Conservation (phyloP, 225 moss, liverwort and hornwort species). For the Sphagnum tenellum region DNA sequence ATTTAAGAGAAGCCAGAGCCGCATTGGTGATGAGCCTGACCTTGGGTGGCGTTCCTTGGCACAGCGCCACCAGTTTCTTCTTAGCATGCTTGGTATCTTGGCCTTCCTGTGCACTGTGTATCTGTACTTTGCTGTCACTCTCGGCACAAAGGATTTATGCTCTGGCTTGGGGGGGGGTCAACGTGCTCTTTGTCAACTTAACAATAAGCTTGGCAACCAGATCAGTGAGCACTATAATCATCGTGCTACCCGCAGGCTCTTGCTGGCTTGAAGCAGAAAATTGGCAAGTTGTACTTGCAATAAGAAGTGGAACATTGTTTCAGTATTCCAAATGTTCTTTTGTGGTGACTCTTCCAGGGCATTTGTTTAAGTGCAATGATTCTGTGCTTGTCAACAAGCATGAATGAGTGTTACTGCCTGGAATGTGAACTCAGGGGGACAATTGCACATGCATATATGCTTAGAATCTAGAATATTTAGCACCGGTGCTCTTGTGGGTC, state of each 20-base stretch:
- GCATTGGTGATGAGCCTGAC: conserved; percentile 11
- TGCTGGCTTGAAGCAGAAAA: conserved; percentile 21
- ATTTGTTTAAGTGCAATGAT: too few relatives aligned
- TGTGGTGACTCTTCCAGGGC: too few relatives aligned
- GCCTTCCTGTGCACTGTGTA: conserved; percentile 51
- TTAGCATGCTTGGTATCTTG: conserved; percentile 42
- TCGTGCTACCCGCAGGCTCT: conserved; percentile 31
- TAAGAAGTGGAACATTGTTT: too few relatives aligned
- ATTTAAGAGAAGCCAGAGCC: background rate
- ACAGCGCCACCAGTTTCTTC: conserved; percentile 55
- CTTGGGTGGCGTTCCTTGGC: conserved; percentile 44
- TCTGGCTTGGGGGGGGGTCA: conserved; percentile 48
- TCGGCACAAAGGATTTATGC: conserved; percentile 35
- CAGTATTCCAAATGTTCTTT: too few relatives aligned
- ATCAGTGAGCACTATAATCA: conserved; percentile 20
- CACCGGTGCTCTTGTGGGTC: too few relatives aligned
- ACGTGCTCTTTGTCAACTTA: conserved; percentile 34
- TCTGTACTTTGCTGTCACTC: conserved; percentile 53
- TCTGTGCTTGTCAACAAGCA: too few relatives aligned
- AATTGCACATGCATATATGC: too few relatives aligned
- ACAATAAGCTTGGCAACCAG: conserved; percentile 9
- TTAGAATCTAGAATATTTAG: too few relatives aligned
- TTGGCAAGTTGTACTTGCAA: conserved; percentile 12
- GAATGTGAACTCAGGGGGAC: too few relatives aligned
- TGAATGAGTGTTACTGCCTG: too few relatives aligned